phyloP scores from a whole-genome alignment of 2,329 filamentous ascomycete species.

The Coniella lustricola region DNA sequence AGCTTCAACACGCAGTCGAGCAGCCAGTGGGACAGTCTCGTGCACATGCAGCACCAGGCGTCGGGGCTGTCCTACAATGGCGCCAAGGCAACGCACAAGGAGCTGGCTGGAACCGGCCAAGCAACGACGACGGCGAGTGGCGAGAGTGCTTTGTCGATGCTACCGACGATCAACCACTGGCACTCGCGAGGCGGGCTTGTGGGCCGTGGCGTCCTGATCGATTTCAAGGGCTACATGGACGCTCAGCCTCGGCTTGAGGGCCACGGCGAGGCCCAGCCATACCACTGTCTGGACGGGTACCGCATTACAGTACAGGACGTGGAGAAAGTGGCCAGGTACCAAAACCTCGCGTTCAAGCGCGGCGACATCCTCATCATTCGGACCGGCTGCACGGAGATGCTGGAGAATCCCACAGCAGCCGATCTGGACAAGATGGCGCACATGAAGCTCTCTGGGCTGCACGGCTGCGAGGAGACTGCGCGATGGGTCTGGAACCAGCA shows the following conservation, averaged over 20 bases:
- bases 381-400: conserved; percentile 27
- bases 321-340: conserved; percentile 27
- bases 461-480: conserved; percentile 44
- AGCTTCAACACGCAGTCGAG: conserved; percentile 49
- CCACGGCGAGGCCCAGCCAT: neutral
- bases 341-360: conserved; percentile 26
- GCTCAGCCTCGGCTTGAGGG: neutral
- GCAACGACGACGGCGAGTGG: no score
- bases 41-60: conserved; percentile 38
- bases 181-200: conserved; percentile 29
- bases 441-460: conserved; percentile 30
- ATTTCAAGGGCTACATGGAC: conserved; percentile 25
- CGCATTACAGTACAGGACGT: conserved; percentile 21
- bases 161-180: conserved; percentile 32
- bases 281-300: conserved; percentile 7
- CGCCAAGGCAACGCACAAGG: conserved; percentile 29
- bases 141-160: conserved; percentile 19
- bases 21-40: conserved; percentile 50
- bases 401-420: conserved; percentile 33
- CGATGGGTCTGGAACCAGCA: conserved; percentile 65
- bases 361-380: conserved; percentile 35
- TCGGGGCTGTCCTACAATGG: conserved; percentile 45
- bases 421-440: conserved; percentile 28
- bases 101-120: conserved; percentile 21
- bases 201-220: conserved; percentile 40